Conservation (phyloP, 2,329 filamentous ascomycete species). For the Ophiostoma novo-ulmi region DNA sequence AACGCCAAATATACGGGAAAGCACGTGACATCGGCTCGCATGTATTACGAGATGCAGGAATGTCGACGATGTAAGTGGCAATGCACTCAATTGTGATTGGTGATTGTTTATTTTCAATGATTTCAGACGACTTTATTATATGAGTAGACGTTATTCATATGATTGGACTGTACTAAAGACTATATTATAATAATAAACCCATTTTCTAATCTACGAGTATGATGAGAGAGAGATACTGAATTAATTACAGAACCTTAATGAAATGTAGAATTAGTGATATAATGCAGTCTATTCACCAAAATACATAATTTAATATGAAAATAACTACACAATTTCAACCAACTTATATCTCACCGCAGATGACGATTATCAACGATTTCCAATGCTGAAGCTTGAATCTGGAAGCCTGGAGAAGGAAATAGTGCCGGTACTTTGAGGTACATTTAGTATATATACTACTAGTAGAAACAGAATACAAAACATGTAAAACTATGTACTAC, state of each 20-base stretch:
- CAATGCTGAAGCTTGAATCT: neutral
- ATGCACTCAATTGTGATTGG: neutral
- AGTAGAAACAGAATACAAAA: neutral
- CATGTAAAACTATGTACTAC: neutral
- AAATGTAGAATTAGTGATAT: no score
- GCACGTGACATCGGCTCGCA: slow-evolving; percentile 42
- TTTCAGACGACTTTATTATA: neutral
- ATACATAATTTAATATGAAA: no score
- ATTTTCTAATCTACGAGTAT: no score
- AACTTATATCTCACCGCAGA: neutral
- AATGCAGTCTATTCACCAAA: no score
- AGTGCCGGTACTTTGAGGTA: neutral
- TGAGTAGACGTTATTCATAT: neutral
- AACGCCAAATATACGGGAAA: slow-evolving; percentile 47
- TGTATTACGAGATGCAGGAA: neutral
- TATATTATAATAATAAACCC: no score
- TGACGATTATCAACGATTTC: neutral
- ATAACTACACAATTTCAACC: no score
- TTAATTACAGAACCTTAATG: no score
- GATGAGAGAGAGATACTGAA: no score
- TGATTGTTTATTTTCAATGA: neutral
- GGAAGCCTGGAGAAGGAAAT: neutral
- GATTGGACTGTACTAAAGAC: neutral
- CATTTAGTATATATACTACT: neutral
- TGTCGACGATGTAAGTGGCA: neutral